Base-by-base conservation (phyloP, 139 green algal genomes). In the Coelastrella sp. region DNA sequence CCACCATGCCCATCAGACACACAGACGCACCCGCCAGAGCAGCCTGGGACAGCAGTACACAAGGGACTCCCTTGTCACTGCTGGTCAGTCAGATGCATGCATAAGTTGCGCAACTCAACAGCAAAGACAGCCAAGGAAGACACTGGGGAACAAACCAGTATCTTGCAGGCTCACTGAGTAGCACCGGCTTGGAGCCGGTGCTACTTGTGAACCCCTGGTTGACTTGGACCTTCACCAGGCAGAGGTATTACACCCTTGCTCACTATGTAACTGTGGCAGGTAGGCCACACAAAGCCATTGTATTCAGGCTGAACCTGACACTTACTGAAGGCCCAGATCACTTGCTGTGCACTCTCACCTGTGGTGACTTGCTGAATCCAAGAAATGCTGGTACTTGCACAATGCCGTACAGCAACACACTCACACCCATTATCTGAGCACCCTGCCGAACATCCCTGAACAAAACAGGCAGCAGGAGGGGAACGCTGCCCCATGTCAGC, bases 381-480 rank as follows among this genome's bases (percentile, higher is more conserved):
- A 91, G 15, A 22, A 91, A 91, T 49, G 92, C 89, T 49, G 93
- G 93, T 22, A 95, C 61, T 87, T 94, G 92, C 65, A 90, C 87
- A n/a, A 91, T 88, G 20, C 89, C 75, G 83, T 94, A 95, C 57
- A 93, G 87, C 79, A 93, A 61, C 22, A 91, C 87, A 12, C 84
- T 91, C 7, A 8, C 76, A 1, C 83, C 79, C 93, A 95, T 97
- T 75, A 96, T 92, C 60, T 84, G 78, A 6, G 93, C 93, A 24
- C 92, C 89, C 22, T 89, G 74, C 5, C 82, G 80, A n/a, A 94
- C 95, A 83, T 93, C 86, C 27, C 87, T 73, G 90, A 94, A 91
- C 20, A 14, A 80, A 58, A 91, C 20, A 14, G 58, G 20, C n/a
- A 80, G n/a, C 24, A 12, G 24, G 83, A 91, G 19, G 91, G 94